phyloP scores from a whole-genome alignment of 768 basidiomycete genomes.

The Sarcodon sp. region DNA sequence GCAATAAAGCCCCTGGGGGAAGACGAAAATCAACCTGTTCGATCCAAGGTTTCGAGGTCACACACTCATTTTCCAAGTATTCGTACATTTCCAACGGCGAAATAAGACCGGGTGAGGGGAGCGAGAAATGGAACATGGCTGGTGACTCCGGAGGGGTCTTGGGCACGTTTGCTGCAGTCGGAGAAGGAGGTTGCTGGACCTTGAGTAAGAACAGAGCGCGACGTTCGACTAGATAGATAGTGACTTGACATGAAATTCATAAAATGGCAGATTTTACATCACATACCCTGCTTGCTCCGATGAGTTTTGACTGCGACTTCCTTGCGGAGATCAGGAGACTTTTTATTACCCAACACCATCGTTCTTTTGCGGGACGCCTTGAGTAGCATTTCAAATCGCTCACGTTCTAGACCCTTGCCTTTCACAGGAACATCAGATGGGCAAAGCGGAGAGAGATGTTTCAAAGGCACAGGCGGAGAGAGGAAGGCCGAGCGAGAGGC shows the following conservation, averaged over 20 bases:
- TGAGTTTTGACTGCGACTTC: constrained; percentile 65
- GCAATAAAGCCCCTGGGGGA: constrained; percentile 14
- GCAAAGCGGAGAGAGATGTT: constrained; percentile 38
- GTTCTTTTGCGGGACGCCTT: constrained; percentile 47
- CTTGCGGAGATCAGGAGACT: constrained; percentile 49
- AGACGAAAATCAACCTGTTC: constrained; percentile 56
- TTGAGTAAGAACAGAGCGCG: constrained; percentile 68
- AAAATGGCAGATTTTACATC: neutral
- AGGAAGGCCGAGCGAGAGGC: constrained; percentile 44
- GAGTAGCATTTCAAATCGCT: constrained; percentile 53
- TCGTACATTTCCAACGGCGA: constrained; percentile 53
- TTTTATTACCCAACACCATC: constrained; percentile 29
- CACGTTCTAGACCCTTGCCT: constrained; percentile 44
- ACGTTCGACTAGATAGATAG: constrained; percentile 39
- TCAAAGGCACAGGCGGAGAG: constrained; percentile 36
- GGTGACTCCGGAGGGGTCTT: constrained; percentile 63
- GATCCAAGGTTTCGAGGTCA: constrained; percentile 33
- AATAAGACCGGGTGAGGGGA: constrained; percentile 55
- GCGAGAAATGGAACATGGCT: constrained; percentile 51
- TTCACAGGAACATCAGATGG: constrained; percentile 22
- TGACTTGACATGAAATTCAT: neutral
- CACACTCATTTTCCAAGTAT: constrained; percentile 18
- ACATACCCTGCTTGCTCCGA: constrained; percentile 61
- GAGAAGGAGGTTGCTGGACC: constrained; percentile 52
- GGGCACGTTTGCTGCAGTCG: constrained; percentile 40